Conservation (phyloP, 352 stramenopile genomes). For the Globisporangium solare region DNA sequence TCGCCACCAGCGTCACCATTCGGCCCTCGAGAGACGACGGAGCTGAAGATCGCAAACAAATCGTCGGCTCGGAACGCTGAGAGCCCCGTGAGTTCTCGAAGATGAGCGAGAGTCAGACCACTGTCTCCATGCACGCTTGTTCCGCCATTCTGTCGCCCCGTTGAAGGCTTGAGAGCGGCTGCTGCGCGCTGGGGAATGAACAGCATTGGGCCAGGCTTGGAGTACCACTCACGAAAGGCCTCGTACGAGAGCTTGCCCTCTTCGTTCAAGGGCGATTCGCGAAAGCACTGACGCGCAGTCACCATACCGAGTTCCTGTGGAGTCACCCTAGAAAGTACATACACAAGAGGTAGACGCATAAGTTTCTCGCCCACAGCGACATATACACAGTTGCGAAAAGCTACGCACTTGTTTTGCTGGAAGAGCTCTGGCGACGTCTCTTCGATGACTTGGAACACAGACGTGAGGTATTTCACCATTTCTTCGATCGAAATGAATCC, state of each 20-base stretch:
- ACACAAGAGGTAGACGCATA: background rate
- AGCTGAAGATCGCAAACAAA: conserved; percentile 54
- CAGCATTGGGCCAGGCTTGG: conserved; percentile 49
- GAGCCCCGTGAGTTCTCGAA: conserved; percentile 57
- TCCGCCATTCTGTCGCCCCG: background rate
- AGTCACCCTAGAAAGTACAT: conserved; percentile 30
- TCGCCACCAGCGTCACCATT: conserved; percentile 3
- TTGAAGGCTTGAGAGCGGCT: conserved; percentile 1
- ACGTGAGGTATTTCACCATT: conserved; percentile 86
- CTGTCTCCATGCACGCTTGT: background rate
- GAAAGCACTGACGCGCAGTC: conserved; percentile 74
- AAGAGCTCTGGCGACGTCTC: conserved; percentile 68
- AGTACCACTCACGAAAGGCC: conserved; percentile 78
- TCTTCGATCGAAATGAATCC: conserved; percentile 79
- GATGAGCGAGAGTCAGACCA: conserved; percentile 20
- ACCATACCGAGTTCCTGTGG: conserved; percentile 58
- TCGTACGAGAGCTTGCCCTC: conserved; percentile 73
- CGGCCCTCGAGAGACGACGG: conserved; percentile 14
- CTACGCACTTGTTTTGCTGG: conserved; percentile 52
- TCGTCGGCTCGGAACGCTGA: conserved; percentile 44
- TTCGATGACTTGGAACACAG: conserved; percentile 79
- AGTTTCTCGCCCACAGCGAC: no score
- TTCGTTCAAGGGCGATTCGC: conserved; percentile 51
- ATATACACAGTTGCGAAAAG: background rate
- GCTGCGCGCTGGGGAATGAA: conserved; percentile 13